Base-by-base conservation (phyloP, 2,329 filamentous ascomycete genomes). In the Aspergillus chevalieri region DNA sequence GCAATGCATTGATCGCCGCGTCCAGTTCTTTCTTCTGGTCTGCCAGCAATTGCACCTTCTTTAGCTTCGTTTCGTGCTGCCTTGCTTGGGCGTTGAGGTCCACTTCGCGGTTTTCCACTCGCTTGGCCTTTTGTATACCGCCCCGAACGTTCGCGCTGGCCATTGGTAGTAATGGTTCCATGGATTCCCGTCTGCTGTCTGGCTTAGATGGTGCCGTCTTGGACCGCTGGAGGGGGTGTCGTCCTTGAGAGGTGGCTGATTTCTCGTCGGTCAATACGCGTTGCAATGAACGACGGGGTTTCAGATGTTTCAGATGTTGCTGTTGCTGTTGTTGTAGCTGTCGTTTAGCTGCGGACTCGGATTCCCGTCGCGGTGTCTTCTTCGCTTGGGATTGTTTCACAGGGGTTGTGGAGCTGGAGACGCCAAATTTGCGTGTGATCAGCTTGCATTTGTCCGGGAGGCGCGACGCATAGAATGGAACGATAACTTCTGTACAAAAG, bases 401-500 rank as follows among this genome's bases (percentile, higher is more conserved):
- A 14, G 63, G 62, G 7, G 73, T 74, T 17, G 66, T 57, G 8
- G 64, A 63, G 45, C 62, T 59, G 6, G 69, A 67, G 4, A 73
- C 73, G 7, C 73, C 73, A n/a, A 78, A 66, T 56, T 77, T 77
- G 41, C 70, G 69, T 21, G 66, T 74, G 50, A 77, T 65, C 36
- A 65, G 52, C 52, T 71, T 74, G 63, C 74, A 74, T 53, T 73
- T 68, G 8, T 74, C 71, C 3, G 75, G 74, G 10, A 77, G 63
- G 26, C 74, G 72, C 24, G 72, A 64, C 24, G 67, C 71, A 54
- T 76, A 78, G 59, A 77, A 77, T 10, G 75, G 74, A 41, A 77
- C 65, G 44, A 78, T 70, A 5, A 78, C 72, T 50, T 78, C 74
- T 0, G 70, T 73, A 56, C 74, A 77, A 51, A 77, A 78, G 47